Evolutionary conservation across 805 yeast species (phyloP).

Genomic region (Starmerella stellata): DNA sequence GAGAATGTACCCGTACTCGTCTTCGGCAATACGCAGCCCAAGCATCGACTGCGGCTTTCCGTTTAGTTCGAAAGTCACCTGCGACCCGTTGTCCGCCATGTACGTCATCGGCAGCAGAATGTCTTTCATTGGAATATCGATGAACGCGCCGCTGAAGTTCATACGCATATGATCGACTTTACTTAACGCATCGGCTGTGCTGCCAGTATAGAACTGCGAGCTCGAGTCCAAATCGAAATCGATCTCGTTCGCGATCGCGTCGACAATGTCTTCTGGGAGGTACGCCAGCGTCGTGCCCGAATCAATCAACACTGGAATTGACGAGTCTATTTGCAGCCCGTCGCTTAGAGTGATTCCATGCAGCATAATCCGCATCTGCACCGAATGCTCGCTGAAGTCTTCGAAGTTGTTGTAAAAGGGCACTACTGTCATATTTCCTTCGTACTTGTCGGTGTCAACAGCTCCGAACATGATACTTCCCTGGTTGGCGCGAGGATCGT

Average conservation of each 20-base stretch:
- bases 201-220: slow-evolving; percentile 22
- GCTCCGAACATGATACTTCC: slow-evolving; percentile 33
- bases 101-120: slow-evolving; percentile 10
- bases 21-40: slow-evolving; percentile 17
- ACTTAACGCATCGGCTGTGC: slow-evolving; percentile 16
- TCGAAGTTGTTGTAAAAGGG: slow-evolving; percentile 19
- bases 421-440: slow-evolving; percentile 25
- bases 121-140: slow-evolving; percentile 14
- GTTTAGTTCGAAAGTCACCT: slow-evolving; percentile 23
- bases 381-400: slow-evolving; percentile 11
- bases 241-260: slow-evolving; percentile 19
- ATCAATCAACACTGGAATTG: slow-evolving; percentile 35
- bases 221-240: slow-evolving; percentile 27
- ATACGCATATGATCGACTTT: slow-evolving; percentile 25
- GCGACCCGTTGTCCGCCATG: slow-evolving; percentile 4
- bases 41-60: slow-evolving; percentile 16
- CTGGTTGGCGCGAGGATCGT: slow-evolving; percentile 18
- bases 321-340: slow-evolving; percentile 4
- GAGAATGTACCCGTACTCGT: slow-evolving; percentile 27
- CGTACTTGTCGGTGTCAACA: slow-evolving; percentile 27
- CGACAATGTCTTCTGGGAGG: slow-evolving; percentile 27
- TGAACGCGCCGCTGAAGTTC: slow-evolving; percentile 17
- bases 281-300: slow-evolving; percentile 39
- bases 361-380: slow-evolving; percentile 14
- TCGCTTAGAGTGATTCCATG: slow-evolving; percentile 4